Evolutionary conservation across 768 basidiomycete species (phyloP).

Genomic region (Pulveroboletus ravenelii): DNA sequence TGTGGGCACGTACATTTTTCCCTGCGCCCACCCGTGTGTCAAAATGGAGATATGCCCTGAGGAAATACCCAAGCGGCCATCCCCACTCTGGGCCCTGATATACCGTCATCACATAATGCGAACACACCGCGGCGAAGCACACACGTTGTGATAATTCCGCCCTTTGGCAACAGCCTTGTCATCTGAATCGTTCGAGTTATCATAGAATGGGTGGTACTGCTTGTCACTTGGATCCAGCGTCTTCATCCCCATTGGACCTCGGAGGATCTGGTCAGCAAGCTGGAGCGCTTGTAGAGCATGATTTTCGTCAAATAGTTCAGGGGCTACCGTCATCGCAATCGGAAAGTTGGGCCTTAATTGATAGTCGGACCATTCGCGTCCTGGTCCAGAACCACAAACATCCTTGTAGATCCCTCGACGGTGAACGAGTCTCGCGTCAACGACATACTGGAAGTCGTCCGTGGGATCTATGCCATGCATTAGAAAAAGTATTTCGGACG

Average conservation of each 20-base stretch:
- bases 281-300: slow-evolving; percentile 78
- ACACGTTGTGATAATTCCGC: slow-evolving; percentile 87
- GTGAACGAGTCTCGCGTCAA: slow-evolving; percentile 70
- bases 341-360: slow-evolving; percentile 93
- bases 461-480: slow-evolving; percentile 48
- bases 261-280: slow-evolving; percentile 74
- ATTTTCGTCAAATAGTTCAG: slow-evolving; percentile 81
- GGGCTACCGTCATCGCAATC: slow-evolving; percentile 95
- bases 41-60: slow-evolving; percentile 89
- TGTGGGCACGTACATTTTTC: slow-evolving; percentile 49
- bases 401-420: slow-evolving; percentile 98
- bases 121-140: slow-evolving; percentile 15
- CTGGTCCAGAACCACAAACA: slow-evolving; percentile 83
- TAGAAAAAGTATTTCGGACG: not conserved
- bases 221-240: slow-evolving; percentile 84
- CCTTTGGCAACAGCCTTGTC: slow-evolving; percentile 88
- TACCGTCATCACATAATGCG: slow-evolving; percentile 9
- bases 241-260: slow-evolving; percentile 94
- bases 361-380: slow-evolving; percentile 95
- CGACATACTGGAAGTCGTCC: slow-evolving; percentile 65
- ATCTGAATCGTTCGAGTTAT: slow-evolving; percentile 88
- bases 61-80: slow-evolving; percentile 93
- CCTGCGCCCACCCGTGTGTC: slow-evolving; percentile 66
- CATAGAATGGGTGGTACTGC: slow-evolving; percentile 88
- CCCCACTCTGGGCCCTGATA: slow-evolving; percentile 87